These are phyloP conservation scores for Colletotrichum sp. DNA, from an alignment of 2,329 filamentous ascomycete species.

Conservation along the genomic window DNA sequence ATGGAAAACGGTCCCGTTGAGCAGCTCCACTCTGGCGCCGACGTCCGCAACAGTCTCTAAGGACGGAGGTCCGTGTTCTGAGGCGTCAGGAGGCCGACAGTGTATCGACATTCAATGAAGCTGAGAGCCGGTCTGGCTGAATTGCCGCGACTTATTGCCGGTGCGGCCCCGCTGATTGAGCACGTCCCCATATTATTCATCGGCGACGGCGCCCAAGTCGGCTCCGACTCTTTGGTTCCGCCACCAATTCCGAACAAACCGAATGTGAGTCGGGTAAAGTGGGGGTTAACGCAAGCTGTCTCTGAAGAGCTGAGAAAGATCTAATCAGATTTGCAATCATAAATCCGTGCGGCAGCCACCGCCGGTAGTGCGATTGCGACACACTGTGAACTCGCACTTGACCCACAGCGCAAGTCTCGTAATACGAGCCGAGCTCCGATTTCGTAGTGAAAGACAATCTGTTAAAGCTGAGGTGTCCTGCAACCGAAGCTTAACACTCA, in stretches of 20 bases:
- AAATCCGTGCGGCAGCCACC: neutral
- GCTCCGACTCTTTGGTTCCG: neutral
- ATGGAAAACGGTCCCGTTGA: no score
- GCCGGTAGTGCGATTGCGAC: neutral
- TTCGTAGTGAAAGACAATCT: neutral
- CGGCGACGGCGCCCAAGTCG: neutral
- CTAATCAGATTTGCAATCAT: neutral
- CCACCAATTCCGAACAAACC: neutral
- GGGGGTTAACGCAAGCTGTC: neutral
- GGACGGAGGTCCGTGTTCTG: no score
- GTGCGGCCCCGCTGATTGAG: neutral
- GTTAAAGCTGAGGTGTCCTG: neutral
- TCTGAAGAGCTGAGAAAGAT: neutral
- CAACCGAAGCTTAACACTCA: neutral
- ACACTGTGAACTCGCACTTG: neutral
- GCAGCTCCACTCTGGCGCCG: no score
- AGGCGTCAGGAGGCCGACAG: no score
- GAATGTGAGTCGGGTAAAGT: neutral
- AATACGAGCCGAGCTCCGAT: neutral
- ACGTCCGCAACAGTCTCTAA: no score
- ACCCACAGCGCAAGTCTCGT: neutral
- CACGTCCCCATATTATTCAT: neutral
- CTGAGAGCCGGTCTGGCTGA: fast-evolving
- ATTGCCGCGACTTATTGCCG: neutral
- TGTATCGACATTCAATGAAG: no score